Percentiles rank a stretch among this genome's conserved stretches.
Evolutionary conservation across 2,329 filamentous ascomycete genomes (phyloP).

Genomic region (Paramyrothecium roridum): DNA sequence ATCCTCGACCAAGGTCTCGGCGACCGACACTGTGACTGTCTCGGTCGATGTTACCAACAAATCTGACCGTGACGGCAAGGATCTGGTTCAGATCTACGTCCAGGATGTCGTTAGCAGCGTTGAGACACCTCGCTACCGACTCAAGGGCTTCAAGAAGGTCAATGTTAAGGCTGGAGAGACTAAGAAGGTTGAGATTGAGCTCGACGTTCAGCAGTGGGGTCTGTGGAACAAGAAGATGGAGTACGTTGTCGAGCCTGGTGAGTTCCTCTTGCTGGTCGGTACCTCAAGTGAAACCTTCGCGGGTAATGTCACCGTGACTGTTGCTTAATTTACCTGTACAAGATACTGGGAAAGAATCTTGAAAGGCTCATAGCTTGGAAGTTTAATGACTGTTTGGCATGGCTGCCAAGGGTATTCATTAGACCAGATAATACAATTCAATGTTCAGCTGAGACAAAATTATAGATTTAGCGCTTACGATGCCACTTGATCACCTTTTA

Average conservation of each 20-base stretch:
- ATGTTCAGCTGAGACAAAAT: too few species aligned
- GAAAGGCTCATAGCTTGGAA: not conserved
- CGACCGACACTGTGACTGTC: conserved; percentile 53
- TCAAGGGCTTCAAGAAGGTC: conserved; percentile 68
- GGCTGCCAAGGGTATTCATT: not conserved
- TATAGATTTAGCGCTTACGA: too few species aligned
- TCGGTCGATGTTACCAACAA: conserved; percentile 62
- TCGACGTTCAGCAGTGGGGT: conserved; percentile 54
- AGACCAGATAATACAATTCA: too few species aligned
- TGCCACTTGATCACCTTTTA: too few species aligned
- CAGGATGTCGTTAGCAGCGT: conserved; percentile 60
- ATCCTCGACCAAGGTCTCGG: conserved; percentile 42
- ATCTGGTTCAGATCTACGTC: conserved; percentile 68
- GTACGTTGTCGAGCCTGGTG: conserved; percentile 71
- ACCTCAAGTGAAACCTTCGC: conserved; percentile 54
- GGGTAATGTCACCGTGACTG: conserved; percentile 53
- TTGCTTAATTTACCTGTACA: conserved; percentile 17
- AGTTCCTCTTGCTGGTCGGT: conserved; percentile 63
- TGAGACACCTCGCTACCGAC: conserved; percentile 60
- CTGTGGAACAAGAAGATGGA: conserved; percentile 61
- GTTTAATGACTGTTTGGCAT: not conserved
- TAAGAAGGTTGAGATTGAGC: conserved; percentile 44
- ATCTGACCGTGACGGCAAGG: conserved; percentile 53
- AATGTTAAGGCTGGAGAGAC: conserved; percentile 57
- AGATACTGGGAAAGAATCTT: not conserved